These are phyloP conservation scores for Pseudocercospora pini-densiflorae DNA, from an alignment of 2,329 filamentous ascomycete species.

Conservation along the genomic window DNA sequence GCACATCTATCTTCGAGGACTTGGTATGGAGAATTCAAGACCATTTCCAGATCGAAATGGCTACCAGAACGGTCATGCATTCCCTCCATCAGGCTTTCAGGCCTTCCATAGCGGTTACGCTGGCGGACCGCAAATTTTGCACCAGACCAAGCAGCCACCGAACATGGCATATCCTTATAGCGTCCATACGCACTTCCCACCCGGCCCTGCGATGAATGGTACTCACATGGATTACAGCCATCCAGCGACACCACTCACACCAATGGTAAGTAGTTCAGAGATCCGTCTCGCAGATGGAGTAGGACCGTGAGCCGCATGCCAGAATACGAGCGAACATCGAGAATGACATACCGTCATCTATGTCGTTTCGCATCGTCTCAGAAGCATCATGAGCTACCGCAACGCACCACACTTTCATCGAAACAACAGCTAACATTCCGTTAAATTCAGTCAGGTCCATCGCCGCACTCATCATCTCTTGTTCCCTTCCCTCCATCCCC, in stretches of 20 bases:
- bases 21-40: not conserved
- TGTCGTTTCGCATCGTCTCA: not conserved
- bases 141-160: not conserved
- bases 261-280: not conserved
- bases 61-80: not conserved
- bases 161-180: not conserved
- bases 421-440: not conserved
- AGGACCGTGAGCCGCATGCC: not conserved
- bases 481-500: conserved; percentile 34
- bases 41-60: not conserved
- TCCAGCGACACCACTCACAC: not conserved
- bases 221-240: not conserved
- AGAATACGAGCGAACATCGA: not conserved
- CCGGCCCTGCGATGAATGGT: not conserved
- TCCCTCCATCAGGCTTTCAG: not conserved
- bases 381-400: not conserved
- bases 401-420: not conserved
- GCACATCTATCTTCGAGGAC: conserved; percentile 2
- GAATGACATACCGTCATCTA: not conserved
- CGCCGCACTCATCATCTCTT: not conserved
- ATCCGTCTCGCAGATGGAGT: not conserved
- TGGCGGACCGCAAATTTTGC: not conserved
- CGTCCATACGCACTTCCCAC: not conserved
- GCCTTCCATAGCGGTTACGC: not conserved
- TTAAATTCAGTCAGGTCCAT: not conserved